Evolutionary conservation across 371 early-diverging fungal species (phyloP), one percentile per base, ranked within the genome.

Genomic region (Actinomortierella ambigua): DNA sequence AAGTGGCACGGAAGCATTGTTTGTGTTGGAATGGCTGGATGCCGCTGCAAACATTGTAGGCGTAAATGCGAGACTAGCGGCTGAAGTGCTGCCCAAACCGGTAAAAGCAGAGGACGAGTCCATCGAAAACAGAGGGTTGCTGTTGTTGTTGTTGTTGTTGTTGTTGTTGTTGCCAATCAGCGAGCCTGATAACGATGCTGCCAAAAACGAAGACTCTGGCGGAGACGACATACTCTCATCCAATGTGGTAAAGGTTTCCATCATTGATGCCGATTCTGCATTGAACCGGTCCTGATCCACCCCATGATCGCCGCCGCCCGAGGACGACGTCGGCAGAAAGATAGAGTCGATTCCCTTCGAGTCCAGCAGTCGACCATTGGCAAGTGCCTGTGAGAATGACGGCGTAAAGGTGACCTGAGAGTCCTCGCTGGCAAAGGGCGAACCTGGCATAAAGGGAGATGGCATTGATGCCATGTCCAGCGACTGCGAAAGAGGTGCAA

Each of bases 211-310:
- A 34, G 34, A 6, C 11, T 67, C 61, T 26, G 59, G 64, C 0
- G 68, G 55, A 1, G 75, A 73, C 0, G 64, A 54, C 61, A 67
- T 60, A 3, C 67, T 44, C n/a, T 73, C 67, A n/a, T 73, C 68
- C 14, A 73, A 17, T 0, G 67, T 73, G 20, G 75, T 73, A 27
- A 73, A 73, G 40, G 34, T 55, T 44, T 73, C 67, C 67, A 73
- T 63, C 68, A 73, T 67, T 0, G 75, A 63, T 1, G 52, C 53
- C 1, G 62, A 29, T 8, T 66, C 68, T 5, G 59, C 59, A 18
- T 63, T 57, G 17, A 23, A 18, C 42, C 49, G 17, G 15, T 65
- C 63, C 57, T 59, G 65, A 22, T 34, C 34, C 34, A 34, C 11
- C 34, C 7, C 52, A 57, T 14, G 44, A n/a, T 7, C 39, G 49